Percentiles rank a stretch among this genome's conserved stretches.
phyloP scores from a whole-genome alignment of 2,329 filamentous ascomycete species.

The Tothia fuscella region DNA sequence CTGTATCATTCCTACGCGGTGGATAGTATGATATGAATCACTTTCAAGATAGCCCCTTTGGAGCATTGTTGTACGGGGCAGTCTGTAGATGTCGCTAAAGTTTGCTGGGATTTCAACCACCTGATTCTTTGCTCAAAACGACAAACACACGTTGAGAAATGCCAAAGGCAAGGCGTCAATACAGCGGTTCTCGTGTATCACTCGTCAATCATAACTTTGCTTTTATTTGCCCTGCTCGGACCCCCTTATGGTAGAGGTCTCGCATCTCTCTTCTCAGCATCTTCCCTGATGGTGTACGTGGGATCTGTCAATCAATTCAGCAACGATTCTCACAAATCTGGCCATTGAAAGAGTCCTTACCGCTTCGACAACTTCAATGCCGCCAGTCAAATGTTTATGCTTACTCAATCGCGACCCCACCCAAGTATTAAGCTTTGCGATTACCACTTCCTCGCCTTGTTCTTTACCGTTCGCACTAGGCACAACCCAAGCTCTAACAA shows the following conservation, averaged over 20 bases:
- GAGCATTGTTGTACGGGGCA: no score
- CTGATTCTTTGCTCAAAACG: no score
- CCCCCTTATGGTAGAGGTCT: slow-evolving; percentile 57
- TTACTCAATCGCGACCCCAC: slow-evolving; percentile 49
- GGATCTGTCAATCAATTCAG: slow-evolving; percentile 26
- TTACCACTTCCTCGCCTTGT: slow-evolving; percentile 14
- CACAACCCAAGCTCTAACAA: slow-evolving; percentile 22
- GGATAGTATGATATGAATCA: no score
- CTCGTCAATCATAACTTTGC: slow-evolving; percentile 5
- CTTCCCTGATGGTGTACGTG: slow-evolving; percentile 52
- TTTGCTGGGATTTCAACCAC: no score
- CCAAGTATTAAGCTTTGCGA: slow-evolving; percentile 17
- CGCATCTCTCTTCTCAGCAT: slow-evolving; percentile 52
- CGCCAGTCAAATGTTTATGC: slow-evolving; percentile 51
- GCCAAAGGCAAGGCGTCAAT: no score
- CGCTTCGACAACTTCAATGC: slow-evolving; percentile 36
- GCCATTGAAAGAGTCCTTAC: slow-evolving; percentile 13
- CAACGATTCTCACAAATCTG: neutral
- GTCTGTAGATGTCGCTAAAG: no score
- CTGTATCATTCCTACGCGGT: no score
- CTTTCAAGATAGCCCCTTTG: no score
- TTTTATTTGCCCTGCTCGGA: slow-evolving; percentile 14
- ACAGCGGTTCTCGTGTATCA: no score
- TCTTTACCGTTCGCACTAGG: slow-evolving; percentile 15
- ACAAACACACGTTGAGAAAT: no score